Percentiles rank a stretch among this genome's conserved stretches.
These are phyloP conservation scores for Boletus subcaerulescens DNA, from an alignment of 768 basidiomycete species.

Conservation along the genomic window DNA sequence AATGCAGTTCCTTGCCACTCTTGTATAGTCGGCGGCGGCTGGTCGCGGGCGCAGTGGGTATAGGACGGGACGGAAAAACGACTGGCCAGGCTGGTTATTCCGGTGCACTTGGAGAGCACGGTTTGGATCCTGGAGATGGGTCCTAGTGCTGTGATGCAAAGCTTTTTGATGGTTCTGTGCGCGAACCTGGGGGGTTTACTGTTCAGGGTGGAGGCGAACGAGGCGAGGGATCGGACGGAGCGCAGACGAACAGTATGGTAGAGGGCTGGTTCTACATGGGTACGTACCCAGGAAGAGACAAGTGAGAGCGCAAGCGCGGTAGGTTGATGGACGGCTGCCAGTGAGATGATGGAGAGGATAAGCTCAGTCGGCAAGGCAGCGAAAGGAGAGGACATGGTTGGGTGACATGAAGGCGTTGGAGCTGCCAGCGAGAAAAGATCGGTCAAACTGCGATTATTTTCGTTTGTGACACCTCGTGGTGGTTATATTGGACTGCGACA, in stretches of 20 bases:
- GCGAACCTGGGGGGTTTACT: neutral
- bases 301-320: neutral
- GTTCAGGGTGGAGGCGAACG: neutral
- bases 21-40: neutral
- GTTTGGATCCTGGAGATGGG: neutral
- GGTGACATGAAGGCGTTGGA: neutral
- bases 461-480: no score
- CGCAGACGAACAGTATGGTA: slow-evolving; percentile 2
- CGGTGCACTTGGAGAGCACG: neutral
- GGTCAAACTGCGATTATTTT: no score
- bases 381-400: slow-evolving; percentile 9
- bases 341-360: slow-evolving; percentile 35
- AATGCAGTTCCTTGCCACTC: neutral
- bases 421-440: no score
- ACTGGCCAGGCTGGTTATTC: slow-evolving; percentile 7
- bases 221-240: neutral
- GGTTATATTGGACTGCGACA: no score
- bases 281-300: neutral
- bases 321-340: slow-evolving; percentile 26
- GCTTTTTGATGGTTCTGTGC: neutral
- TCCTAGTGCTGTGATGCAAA: slow-evolving; percentile 1
- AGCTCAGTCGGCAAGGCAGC: slow-evolving; percentile 30
- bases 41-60: neutral
- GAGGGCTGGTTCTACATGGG: neutral
- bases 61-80: slow-evolving; percentile 34